Evolutionary conservation across 2,329 filamentous ascomycete genomes (phyloP).

Genomic region (Fusarium nodosum): DNA sequence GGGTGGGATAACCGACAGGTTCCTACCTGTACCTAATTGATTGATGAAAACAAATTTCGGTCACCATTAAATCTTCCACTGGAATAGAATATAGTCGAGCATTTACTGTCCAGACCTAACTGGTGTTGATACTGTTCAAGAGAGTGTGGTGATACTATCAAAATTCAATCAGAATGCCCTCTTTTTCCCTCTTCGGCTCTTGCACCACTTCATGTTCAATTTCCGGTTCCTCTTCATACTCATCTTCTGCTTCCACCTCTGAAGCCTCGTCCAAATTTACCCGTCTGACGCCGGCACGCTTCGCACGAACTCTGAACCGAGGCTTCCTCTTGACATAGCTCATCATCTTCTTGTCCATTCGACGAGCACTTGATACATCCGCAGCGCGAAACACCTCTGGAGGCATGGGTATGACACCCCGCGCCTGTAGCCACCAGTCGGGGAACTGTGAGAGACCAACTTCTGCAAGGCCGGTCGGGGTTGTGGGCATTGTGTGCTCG

Average conservation of each 20-base stretch:
- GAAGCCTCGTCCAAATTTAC: background rate
- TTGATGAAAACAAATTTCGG: background rate
- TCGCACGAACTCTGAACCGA: slow-evolving; percentile 1
- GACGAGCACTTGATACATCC: slow-evolving; percentile 12
- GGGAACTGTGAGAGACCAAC: slow-evolving; percentile 61
- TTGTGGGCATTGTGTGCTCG: slow-evolving; percentile 63
- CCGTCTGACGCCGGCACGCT: background rate
- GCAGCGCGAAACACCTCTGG: slow-evolving; percentile 7
- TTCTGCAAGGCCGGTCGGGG: slow-evolving; percentile 55
- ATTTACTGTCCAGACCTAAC: background rate
- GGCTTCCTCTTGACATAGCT: slow-evolving; percentile 19
- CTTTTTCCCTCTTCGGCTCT: slow-evolving; percentile 9
- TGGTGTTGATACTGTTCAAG: background rate
- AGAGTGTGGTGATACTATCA: background rate
- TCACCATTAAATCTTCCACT: background rate
- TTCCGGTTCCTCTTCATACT: slow-evolving; percentile 8
- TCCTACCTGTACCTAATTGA: background rate
- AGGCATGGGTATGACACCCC: slow-evolving; percentile 37
- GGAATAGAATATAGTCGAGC: background rate
- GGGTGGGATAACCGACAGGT: background rate
- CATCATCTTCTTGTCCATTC: slow-evolving; percentile 11
- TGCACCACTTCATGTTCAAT: background rate
- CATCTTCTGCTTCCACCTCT: slow-evolving; percentile 8
- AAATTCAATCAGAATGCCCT: slow-evolving; percentile 33
- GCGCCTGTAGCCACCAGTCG: slow-evolving; percentile 57